phyloP scores from a whole-genome alignment of 176 grass and related monocot species.

The Ananas comosus region DNA sequence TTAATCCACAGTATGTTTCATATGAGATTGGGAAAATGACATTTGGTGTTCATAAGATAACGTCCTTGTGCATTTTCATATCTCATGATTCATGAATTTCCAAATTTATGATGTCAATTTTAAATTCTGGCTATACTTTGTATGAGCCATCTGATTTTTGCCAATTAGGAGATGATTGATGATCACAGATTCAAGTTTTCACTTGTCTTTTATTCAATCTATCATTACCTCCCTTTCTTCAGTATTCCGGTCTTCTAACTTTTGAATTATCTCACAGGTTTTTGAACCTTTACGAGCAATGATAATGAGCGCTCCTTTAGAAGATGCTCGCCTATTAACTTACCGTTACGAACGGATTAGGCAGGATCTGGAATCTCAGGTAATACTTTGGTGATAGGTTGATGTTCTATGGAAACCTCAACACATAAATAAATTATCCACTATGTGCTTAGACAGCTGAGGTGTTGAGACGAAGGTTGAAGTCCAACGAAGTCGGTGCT shows the following conservation, averaged over 20 bases:
- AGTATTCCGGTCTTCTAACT: background rate
- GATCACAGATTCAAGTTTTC: background rate
- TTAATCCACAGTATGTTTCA: too few species aligned
- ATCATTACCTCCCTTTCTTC: background rate
- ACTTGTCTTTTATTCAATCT: background rate
- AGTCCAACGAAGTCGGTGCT: conserved; percentile 71
- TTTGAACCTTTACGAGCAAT: conserved; percentile 88
- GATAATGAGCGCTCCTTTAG: conserved; percentile 94
- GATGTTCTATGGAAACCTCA: background rate
- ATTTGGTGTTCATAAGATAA: too few species aligned
- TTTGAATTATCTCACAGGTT: conserved; percentile 38
- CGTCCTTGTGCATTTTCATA: too few species aligned
- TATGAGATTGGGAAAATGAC: too few species aligned
- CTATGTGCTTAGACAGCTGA: conserved; percentile 72
- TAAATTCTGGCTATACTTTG: background rate
- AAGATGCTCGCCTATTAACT: conserved; percentile 87
- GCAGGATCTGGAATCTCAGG: conserved; percentile 98
- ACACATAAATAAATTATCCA: conserved; percentile 19
- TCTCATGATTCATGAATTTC: too few species aligned
- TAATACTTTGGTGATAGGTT: conserved; percentile 17
- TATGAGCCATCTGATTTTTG: background rate
- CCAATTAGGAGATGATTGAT: too few species aligned
- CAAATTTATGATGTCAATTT: too few species aligned
- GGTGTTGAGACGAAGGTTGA: conserved; percentile 84
- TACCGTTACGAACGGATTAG: conserved; percentile 91